Evolutionary conservation across 495 filamentous ascomycete genomes (phyloP).

Genomic region (Trichocladium uniseriatum): DNA sequence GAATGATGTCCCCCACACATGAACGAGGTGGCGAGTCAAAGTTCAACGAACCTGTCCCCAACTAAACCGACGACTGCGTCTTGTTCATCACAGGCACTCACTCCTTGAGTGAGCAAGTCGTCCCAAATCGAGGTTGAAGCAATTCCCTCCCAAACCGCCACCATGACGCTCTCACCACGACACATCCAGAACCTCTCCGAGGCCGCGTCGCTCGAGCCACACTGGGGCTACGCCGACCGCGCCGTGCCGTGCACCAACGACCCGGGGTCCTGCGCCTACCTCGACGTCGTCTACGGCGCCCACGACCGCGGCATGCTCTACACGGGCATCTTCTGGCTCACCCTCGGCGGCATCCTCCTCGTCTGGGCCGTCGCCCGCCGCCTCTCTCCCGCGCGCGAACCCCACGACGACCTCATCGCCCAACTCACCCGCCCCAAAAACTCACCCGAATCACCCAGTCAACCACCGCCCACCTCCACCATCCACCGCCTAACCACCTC

Average conservation of each 20-base stretch:
- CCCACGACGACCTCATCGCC: conserved; percentile 10
- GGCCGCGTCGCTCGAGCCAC: conserved; percentile 35
- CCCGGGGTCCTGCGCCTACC: conserved; percentile 52
- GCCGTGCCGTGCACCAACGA: conserved; percentile 51
- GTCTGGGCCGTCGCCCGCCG: conserved; percentile 36
- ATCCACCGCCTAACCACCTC: conserved; percentile 25
- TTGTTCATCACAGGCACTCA: no score
- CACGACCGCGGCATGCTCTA: conserved; percentile 55
- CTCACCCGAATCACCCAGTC: neutral
- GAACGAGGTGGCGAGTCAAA: no score
- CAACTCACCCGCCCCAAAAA: conserved; percentile 3
- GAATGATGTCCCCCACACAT: no score
- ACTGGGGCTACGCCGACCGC: conserved; percentile 55
- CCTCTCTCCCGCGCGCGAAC: conserved; percentile 19
- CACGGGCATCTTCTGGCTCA: conserved; percentile 51
- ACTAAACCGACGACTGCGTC: no score
- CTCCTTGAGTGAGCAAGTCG: no score
- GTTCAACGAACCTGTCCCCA: no score
- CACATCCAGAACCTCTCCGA: conserved; percentile 34
- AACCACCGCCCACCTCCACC: conserved; percentile 16
- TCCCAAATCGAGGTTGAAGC: no score
- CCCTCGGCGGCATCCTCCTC: conserved; percentile 42
- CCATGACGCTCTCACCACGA: conserved; percentile 4
- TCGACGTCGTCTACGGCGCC: conserved; percentile 50
- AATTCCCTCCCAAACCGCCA: neutral